Base-by-base conservation (phyloP, 257 asterid species). In the Primulina huaijiensis region DNA sequence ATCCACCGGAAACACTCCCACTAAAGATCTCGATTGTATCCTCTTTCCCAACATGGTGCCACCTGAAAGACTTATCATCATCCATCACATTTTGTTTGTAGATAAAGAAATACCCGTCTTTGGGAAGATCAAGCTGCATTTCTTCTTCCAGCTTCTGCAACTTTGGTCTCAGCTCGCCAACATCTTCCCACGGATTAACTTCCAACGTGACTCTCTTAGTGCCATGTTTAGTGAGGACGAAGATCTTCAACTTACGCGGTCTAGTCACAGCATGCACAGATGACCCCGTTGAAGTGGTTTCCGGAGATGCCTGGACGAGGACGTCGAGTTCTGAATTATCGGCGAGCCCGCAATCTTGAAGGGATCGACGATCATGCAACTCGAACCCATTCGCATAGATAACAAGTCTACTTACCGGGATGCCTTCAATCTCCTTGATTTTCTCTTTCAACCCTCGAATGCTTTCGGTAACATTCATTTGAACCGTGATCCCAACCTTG, bases 71-170 rank as follows among this genome's bases (percentile, higher is more conserved):
- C 0, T 75, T 71, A 76, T 87, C 87, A 71, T 91, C 97, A 7
- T 86, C 89, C 96, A 91, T 91, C 55, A 91, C 92, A 60, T 75
- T 79, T 11, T 83, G 91, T 33, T 86, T 86, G 65, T 77, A 76
- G 29, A 89, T 87, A 30, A 91, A 91, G 34, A 91, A 89, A 59
- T 83, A 89, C 0, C 94, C 92, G 31, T 82, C 89, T 7, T 70
- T 69, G 1, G 89, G 91, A 31, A 87, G 88, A 60, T 83, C 83
- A 52, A 85, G 40, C 20, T 78, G 65, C 83, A 77, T 0, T 19
- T 75, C 23, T 7, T 81, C 67, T 17, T 75, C 78, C 77, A 80
- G 33, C 62, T 46, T 80, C 57, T 86, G 65, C 62, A 91, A 78
- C 72, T 79, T 89, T 50, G 71, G 77, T 77, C 77, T 75, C 79